Base-by-base conservation (phyloP, 257 asterid species). In the Solanum bulbocastanum region DNA sequence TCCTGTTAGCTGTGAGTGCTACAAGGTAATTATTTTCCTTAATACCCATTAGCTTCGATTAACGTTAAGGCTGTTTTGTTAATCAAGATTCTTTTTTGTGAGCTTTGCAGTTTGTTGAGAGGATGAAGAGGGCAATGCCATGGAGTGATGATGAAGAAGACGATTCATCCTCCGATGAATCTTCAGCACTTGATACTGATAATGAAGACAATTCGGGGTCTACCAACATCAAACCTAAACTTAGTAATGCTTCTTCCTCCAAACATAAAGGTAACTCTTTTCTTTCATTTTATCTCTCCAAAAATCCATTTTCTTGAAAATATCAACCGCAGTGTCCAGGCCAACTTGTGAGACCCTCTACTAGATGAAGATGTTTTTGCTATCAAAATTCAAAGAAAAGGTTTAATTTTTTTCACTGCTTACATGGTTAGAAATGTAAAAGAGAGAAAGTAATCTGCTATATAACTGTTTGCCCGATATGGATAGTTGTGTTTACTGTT, bases 201-300 rank as follows among this genome's bases (percentile, higher is more conserved):
- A 10, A 74, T 5, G 88, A 86, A 23, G 85, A 84, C 23, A 27
- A 60, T n/a, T 32, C 32, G 15, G 58, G 83, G 75, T 78, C 82
- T 25, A 5, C 60, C 16, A 74, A 86, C 12, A 44, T 82, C 9
- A 23, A 73, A 8, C 62, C 37, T 44, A 79, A 74, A 22, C 46
- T 33, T 49, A 37, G 11, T 72, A 56, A 60, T 16, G 42, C 16
- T 82, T 23, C 86, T 10, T 18, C 73, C 46, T 46, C 94, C 27
- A 93, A 90, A 88, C 82, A 85, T 81, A 93, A 91, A 90, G 98
- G 98, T 93, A 87, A 33, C 23, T 18, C 30, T 25, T 16, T 58
- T 58, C 25, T 1, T 20, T 58, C 66, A 58, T 58, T 56, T 16
- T 52, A 0, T 52, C 60, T 52, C 60, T 52, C 60, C 60, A 52